phyloP scores from a whole-genome alignment of 2,329 filamentous ascomycete genomes.

The Aspergillus texensis region DNA sequence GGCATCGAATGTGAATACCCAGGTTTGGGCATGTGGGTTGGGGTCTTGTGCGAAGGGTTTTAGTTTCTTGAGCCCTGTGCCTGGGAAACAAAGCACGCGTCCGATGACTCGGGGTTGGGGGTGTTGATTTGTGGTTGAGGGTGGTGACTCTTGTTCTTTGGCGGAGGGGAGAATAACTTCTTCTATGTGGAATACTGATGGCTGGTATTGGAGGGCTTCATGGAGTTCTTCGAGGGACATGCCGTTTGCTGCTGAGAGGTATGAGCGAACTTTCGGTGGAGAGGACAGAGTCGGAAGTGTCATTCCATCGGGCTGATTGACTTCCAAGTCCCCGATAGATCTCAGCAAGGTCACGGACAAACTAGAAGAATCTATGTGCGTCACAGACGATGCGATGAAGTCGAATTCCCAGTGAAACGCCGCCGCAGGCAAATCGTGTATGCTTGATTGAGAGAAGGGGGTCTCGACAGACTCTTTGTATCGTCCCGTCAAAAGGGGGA shows the following conservation, averaged over 20 bases:
- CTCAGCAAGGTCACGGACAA: background rate
- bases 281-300: background rate
- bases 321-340: background rate
- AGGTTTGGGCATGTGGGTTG: too few species aligned
- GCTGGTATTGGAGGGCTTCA: background rate
- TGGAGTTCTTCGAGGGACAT: background rate
- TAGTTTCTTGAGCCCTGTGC: too few species aligned
- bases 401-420: background rate
- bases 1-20: too few species aligned
- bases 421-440: background rate
- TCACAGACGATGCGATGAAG: background rate
- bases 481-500: background rate
- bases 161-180: too few species aligned
- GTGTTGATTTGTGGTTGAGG: background rate
- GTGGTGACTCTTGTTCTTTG: background rate
- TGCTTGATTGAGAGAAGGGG: background rate
- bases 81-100: background rate
- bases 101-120: background rate
- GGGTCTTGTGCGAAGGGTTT: too few species aligned
- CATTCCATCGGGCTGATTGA: background rate
- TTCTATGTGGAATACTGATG: background rate
- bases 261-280: background rate
- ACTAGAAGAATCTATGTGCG: background rate
- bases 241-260: background rate
- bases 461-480: background rate